Base-by-base conservation (phyloP, 2,329 filamentous ascomycete genomes). In the Colletotrichum brevisporum region DNA sequence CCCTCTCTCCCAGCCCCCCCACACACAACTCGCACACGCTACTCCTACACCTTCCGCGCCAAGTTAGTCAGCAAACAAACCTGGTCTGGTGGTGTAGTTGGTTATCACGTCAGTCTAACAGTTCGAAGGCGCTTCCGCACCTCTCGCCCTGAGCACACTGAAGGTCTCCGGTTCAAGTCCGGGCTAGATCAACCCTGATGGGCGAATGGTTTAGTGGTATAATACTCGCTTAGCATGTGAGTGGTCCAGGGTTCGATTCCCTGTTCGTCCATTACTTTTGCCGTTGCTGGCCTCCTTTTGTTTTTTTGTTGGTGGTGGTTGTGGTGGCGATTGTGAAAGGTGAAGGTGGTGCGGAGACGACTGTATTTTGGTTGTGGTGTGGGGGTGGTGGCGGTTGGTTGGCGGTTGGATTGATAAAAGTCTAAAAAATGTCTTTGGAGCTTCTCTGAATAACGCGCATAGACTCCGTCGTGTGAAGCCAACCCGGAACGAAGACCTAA, bases 21-120 rank as follows among this genome's bases (percentile, higher is more conserved):
- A n/a, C 56, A 41, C 27, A 15, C 27, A 18, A 15, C n/a, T 18
- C 21, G 15, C 45, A 24, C 21, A 31, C 26, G 12, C 41, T 6
- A 16, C 47, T 1, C 1, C 24, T 50, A 39, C 18, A 0, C 9
- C 5, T n/a, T 12, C 4, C 10, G 21, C 6, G 9, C 4, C 0
- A 0, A 3, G 8, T 27, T 16, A 47, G 31, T 41, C 66, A 65
- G 45, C 50, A 52, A 59, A 5, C 2, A 52, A 36, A 56, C 36
- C 47, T 57, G 66, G 66, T 69, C 51, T 69, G 48, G 64, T 78
- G 75, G 76, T 77, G 76, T 77, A 78, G 81, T 83, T 83, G 81
- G 81, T 83, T 82, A 83, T 83, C 81, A 83, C 82, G 78, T 83
- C 79, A 82, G 81, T 83, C 80, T 83, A 83, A 83, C 80, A 78